These are phyloP conservation scores for Grigorovia transvaalensis DNA, from an alignment of 805 yeast species.

Conservation along the genomic window DNA sequence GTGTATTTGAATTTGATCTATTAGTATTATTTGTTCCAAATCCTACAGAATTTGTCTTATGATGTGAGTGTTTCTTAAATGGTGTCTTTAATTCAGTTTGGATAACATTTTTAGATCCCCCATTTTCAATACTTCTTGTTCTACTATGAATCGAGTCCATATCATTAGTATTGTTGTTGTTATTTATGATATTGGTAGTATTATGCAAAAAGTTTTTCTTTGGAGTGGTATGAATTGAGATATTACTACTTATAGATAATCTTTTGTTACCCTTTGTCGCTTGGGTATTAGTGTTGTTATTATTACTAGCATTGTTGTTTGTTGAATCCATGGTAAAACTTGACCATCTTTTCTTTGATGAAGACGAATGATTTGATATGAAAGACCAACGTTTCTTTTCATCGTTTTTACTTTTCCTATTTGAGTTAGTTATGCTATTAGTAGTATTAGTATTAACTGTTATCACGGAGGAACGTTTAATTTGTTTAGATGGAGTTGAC, in stretches of 20 bases:
- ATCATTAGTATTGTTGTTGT: background rate
- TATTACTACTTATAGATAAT: background rate
- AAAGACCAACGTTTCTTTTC: constrained; percentile 26
- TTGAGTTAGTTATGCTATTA: background rate
- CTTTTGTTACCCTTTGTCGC: background rate
- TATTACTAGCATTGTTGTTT: background rate
- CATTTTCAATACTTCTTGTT: background rate
- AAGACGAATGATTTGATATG: constrained; percentile 20
- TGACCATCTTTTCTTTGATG: constrained; percentile 26
- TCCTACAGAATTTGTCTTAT: background rate
- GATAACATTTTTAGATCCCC: background rate
- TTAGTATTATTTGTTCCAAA: background rate
- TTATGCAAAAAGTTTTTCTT: background rate
- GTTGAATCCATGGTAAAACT: constrained; percentile 13
- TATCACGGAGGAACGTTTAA: background rate
- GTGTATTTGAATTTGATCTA: background rate
- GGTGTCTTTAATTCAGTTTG: background rate
- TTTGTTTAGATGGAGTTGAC: background rate
- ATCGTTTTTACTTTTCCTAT: constrained; percentile 1
- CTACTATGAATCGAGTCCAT: constrained; percentile 9
- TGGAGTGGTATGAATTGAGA: background rate
- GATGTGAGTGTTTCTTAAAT: background rate
- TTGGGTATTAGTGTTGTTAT: background rate
- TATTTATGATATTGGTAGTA: background rate
- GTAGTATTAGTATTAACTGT: background rate